Conservation (phyloP, 352 stramenopile genomes). For the Phytophthora kernoviae region DNA sequence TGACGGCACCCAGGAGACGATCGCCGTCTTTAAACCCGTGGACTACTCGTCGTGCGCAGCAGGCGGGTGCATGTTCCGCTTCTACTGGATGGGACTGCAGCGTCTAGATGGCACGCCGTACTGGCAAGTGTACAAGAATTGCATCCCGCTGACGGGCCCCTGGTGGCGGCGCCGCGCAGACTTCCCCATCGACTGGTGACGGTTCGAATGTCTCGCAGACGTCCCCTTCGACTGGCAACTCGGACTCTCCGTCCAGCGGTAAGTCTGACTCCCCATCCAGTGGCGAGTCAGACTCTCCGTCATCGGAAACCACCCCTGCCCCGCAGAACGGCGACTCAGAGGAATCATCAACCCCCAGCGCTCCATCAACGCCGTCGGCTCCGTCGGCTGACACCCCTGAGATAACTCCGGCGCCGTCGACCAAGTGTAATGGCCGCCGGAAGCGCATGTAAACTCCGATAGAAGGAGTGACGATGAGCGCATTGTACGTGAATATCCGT, state of each 20-base stretch:
- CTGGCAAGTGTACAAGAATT: conserved; percentile 47
- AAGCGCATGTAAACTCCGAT: conserved; percentile 18
- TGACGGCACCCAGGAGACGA: conserved; percentile 26
- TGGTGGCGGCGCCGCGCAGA: conserved; percentile 15
- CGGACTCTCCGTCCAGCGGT: conserved; percentile 6
- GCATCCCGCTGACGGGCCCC: conserved; percentile 32
- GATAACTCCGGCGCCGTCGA: conserved; percentile 4
- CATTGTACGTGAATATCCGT: conserved; percentile 16
- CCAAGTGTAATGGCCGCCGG: conserved; percentile 25
- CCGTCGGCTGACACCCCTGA: conserved; percentile 20
- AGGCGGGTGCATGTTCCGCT: conserved; percentile 32
- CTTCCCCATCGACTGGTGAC: conserved; percentile 13
- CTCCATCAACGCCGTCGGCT: conserved; percentile 8
- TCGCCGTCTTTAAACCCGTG: conserved; percentile 33
- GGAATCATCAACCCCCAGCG: background rate
- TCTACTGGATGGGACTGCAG: conserved; percentile 40
- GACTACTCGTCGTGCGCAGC: conserved; percentile 38
- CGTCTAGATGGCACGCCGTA: conserved; percentile 26
- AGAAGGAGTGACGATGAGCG: background rate
- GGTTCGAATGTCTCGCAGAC: conserved; percentile 15
- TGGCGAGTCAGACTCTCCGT: conserved; percentile 10
- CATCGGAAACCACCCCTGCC: background rate
- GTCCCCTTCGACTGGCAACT: conserved; percentile 2
- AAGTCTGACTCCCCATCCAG: conserved; percentile 8
- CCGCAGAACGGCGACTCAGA: conserved; percentile 6